Conservation (phyloP, 2,329 filamentous ascomycete species). For the Alternaria sp. region DNA sequence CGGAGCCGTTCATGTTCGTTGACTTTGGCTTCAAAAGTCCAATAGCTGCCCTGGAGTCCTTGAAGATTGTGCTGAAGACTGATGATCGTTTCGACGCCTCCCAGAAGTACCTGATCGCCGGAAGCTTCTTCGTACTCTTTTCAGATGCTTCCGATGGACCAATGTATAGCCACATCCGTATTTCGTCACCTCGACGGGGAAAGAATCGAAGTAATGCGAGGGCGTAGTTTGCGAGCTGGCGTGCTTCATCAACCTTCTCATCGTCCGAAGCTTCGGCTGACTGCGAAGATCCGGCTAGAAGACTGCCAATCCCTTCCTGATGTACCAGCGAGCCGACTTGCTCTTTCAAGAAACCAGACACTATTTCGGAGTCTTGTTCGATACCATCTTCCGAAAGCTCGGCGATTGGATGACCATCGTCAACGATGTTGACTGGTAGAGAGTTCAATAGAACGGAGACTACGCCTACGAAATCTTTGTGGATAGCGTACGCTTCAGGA, state of each 20-base stretch:
- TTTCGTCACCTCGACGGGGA: constrained; percentile 81
- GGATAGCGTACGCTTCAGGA: constrained; percentile 54
- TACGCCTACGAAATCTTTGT: constrained; percentile 64
- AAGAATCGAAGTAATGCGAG: constrained; percentile 87
- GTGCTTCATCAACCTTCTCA: constrained; percentile 66
- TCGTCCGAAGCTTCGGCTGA: constrained; percentile 49
- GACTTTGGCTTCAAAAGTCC: constrained; percentile 61
- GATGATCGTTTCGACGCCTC: constrained; percentile 67
- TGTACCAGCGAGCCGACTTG: constrained; percentile 78
- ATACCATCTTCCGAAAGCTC: constrained; percentile 38
- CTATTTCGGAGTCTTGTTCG: constrained; percentile 32
- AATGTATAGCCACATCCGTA: constrained; percentile 92
- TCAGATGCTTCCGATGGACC: constrained; percentile 66
- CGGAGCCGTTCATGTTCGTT: constrained; percentile 12
- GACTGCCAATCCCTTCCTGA: constrained; percentile 74
- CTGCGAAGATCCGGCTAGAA: constrained; percentile 60
- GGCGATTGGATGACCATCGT: constrained; percentile 54
- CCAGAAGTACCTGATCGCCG: constrained; percentile 88
- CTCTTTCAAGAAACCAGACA: constrained; percentile 64
- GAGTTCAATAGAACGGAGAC: constrained; percentile 66
- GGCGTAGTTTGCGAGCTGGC: constrained; percentile 83
- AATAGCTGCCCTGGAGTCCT: constrained; percentile 67
- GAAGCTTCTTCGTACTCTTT: constrained; percentile 55
- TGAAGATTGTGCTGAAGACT: constrained; percentile 66
- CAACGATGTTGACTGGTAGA: constrained; percentile 64